Evolutionary conservation across 2,329 filamentous ascomycete genomes (phyloP), one percentile per base, ranked within the genome.

Genomic region (Lasiodiplodia sp.): DNA sequence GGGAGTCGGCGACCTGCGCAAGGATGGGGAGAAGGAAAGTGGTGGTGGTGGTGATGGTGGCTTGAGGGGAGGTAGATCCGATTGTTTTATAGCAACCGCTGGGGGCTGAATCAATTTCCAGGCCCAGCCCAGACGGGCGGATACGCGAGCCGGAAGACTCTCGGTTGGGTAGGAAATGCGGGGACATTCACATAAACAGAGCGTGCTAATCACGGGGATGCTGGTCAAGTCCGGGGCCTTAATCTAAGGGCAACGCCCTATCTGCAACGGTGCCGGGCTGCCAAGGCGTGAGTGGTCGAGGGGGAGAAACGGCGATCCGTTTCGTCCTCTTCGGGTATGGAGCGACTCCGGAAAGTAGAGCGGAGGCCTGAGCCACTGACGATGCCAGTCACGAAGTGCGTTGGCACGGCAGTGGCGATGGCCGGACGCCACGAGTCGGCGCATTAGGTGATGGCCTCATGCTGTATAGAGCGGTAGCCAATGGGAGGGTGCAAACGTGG

Each of bases 131-230:
- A 62, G 57, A 40, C 47, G 10, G 57, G 40, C 25, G 40, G 57
- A 25, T 40, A 58, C 8, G 18, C 55, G 37, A 58, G 55, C 55
- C 55, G 34, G 55, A 25, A 40, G 25, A 2, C 25, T 44, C 10
- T 49, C 38, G 57, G 25, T 40, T 49, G 18, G 40, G 57, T 40
- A 28, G 31, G 8, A 62, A 49, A 49, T 47, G 57, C 57, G 57
- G 57, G 57, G 57, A 44, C 37, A 62, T 16, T 44, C 5, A 31
- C 16, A 18, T 23, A 21, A 40, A 25, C 21, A 31, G 7, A 2
- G 25, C 38, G 34, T 44, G 57, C 14, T 23, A 62, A 62, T 62
- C 57, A 62, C 57, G 57, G 57, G 57, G 57, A 62, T 62, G 57
- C 40, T 62, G 21, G 57, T 49, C 31, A 16, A 12, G 23, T 12